Base-by-base conservation (phyloP, 805 yeast species). In the Candida namnaoensis region DNA sequence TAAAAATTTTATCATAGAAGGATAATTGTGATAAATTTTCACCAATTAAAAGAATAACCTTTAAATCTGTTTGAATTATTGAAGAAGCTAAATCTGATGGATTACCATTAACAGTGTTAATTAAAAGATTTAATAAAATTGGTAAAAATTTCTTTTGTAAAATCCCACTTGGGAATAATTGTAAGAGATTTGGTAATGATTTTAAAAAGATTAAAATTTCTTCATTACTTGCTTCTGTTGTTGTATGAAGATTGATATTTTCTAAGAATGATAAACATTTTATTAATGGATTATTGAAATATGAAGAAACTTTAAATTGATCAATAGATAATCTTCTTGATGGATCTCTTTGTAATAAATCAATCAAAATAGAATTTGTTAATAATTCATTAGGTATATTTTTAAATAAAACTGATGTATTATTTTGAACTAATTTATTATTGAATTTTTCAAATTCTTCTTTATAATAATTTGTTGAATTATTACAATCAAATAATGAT, bases 201-300 rank as follows among this genome's bases (percentile, higher is more conserved):
- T 73, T 72, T 48, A 90, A 67, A 54, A 88, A 88, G 1, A 77
- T 66, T 24, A 74, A 58, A 51, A 82, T 82, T 44, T 91, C 97
- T 14, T 71, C 71, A 7, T 68, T 26, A 26, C 10, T 26, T 7
- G 28, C 2, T 19, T 19, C 65, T 3, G 80, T 64, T 50, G 84
- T 82, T 1, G 95, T 84, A 9, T 88, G 77, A 46, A 86, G 80
- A 43, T 85, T 26, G 28, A 26, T 26, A 26, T 7, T 93, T 54
- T 91, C 97, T 37, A 91, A 60, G 50, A 83, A 81, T 58, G 82
- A 78, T 66, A 91, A 71, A 3, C 95, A 81, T 53, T 83, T 82
- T 40, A 91, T 78, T 39, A 88, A 65, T 40, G 91, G 86, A 47
- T 88, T 90, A 61, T 87, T 84, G 61, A 90, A 91, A 50, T 77